Conservation (phyloP, 768 basidiomycete species). For the Pholiota molesta region DNA sequence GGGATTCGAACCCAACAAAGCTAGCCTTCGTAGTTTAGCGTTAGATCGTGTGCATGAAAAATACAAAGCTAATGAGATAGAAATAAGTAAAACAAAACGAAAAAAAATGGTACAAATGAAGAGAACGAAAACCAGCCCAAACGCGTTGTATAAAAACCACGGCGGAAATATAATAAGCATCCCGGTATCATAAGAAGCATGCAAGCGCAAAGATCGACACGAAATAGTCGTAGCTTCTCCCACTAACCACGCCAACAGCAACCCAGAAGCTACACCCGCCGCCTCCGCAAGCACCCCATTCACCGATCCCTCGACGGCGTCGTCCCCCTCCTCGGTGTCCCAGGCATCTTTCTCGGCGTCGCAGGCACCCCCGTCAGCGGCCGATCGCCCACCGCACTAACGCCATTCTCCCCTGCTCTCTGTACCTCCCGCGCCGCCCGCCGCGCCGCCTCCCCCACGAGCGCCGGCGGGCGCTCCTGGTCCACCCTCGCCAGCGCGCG, state of each 20-base stretch:
- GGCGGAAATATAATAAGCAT: neutral
- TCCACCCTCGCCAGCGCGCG: slow-evolving; percentile 74
- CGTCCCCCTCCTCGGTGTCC: slow-evolving; percentile 62
- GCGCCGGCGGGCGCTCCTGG: slow-evolving; percentile 59
- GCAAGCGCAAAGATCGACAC: neutral
- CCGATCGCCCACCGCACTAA: slow-evolving; percentile 53
- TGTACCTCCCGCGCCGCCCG: slow-evolving; percentile 74
- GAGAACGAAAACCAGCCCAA: neutral
- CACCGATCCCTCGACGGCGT: slow-evolving; percentile 38
- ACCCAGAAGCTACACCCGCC: neutral
- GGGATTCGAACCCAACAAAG: too few species aligned
- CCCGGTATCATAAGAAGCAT: neutral
- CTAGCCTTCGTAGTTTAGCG: neutral
- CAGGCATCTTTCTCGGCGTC: slow-evolving; percentile 67
- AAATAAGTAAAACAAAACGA: neutral
- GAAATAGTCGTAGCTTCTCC: neutral
- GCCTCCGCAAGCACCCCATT: neutral
- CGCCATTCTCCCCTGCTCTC: slow-evolving; percentile 59
- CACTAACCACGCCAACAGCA: neutral
- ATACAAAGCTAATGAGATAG: neutral
- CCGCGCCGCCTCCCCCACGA: slow-evolving; percentile 74
- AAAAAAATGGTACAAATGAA: neutral
- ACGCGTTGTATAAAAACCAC: neutral
- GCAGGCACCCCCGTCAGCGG: slow-evolving; percentile 54
- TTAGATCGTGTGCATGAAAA: neutral